These are phyloP conservation scores for Linanthus parryae DNA, from an alignment of 148 eudicot species.

Conservation along the genomic window DNA sequence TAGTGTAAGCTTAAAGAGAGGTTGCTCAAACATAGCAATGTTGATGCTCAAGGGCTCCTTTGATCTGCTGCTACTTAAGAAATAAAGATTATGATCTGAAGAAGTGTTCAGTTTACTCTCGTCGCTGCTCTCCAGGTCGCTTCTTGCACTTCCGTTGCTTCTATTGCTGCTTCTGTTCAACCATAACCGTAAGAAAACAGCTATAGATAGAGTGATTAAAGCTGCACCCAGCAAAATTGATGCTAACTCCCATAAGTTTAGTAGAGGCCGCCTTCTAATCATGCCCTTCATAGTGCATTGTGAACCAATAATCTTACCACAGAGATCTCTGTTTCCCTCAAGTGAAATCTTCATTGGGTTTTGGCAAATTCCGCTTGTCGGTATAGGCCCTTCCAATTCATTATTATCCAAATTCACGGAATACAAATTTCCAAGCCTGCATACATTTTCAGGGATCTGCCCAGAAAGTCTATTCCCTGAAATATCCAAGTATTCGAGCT, in stretches of 20 bases:
- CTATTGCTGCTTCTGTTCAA: conserved; percentile 10
- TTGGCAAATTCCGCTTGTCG: conserved; percentile 32
- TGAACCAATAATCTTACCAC: conserved; percentile 32
- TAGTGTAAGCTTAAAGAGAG: conserved; percentile 32
- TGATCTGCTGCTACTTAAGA: conserved; percentile 47
- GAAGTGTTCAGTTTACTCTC: conserved; percentile 34
- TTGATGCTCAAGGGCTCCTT: conserved; percentile 56
- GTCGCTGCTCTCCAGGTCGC: conserved; percentile 15
- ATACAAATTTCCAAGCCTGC: conserved; percentile 20
- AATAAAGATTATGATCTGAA: conserved; percentile 25
- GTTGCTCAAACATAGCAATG: conserved; percentile 50
- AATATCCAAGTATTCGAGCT: conserved; percentile 34
- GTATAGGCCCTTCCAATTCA: conserved; percentile 34
- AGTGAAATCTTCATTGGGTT: conserved; percentile 26
- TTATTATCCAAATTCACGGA: conserved; percentile 28
- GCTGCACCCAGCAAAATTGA: conserved; percentile 15
- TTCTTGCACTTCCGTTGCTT: no score
- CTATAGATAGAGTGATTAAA: conserved; percentile 14
- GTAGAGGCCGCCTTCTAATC: conserved; percentile 8
- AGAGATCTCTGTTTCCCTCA: conserved; percentile 36
- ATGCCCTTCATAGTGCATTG: conserved; percentile 28
- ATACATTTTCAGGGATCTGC: conserved; percentile 31
- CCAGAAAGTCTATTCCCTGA: conserved; percentile 31
- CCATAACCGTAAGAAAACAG: conserved; percentile 21
- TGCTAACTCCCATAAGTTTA: conserved; percentile 24